Evolutionary conservation across 1,139 yeast species (phyloP).

Genomic region (Lizanozyma gosingica): DNA sequence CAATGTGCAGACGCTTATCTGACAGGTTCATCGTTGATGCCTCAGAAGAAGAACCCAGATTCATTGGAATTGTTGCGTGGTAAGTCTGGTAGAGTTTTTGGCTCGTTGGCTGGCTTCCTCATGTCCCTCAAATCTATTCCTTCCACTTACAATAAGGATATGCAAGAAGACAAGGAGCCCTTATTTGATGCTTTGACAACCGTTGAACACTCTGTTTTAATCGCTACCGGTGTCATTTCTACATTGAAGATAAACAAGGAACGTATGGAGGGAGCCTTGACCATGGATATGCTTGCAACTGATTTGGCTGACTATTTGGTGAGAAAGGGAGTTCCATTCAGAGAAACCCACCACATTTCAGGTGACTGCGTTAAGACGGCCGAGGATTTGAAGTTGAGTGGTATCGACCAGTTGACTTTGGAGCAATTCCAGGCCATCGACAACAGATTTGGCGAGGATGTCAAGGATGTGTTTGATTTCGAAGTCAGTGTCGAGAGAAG

Average conservation of each 20-base stretch:
- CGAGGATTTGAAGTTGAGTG: conserved; percentile 65
- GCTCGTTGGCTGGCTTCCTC: conserved; percentile 88
- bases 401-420: conserved; percentile 70
- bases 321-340: conserved; percentile 95
- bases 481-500: conserved; percentile 95
- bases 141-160: conserved; percentile 93
- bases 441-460: conserved; percentile 70
- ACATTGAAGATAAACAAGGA: conserved; percentile 66
- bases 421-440: conserved; percentile 78
- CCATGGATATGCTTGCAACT: conserved; percentile 99
- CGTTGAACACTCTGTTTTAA: conserved; percentile 85
- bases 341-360: conserved; percentile 97
- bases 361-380: conserved; percentile 95
- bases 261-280: conserved; percentile 77
- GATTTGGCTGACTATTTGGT: conserved; percentile 97
- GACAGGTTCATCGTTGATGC: conserved; percentile 97
- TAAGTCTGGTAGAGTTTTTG: conserved; percentile 94
- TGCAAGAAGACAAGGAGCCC: conserved; percentile 99
- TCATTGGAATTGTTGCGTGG: conserved; percentile 92
- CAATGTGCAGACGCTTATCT: conserved; percentile 95
- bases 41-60: conserved; percentile 98
- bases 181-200: conserved; percentile 84
- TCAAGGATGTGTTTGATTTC: conserved; percentile 74
- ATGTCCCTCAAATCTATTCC: conserved; percentile 96
- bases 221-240: conserved; percentile 93